Evolutionary conservation across 371 early-diverging fungal genomes (phyloP).

Genomic region (Saksenaea vasiformis): DNA sequence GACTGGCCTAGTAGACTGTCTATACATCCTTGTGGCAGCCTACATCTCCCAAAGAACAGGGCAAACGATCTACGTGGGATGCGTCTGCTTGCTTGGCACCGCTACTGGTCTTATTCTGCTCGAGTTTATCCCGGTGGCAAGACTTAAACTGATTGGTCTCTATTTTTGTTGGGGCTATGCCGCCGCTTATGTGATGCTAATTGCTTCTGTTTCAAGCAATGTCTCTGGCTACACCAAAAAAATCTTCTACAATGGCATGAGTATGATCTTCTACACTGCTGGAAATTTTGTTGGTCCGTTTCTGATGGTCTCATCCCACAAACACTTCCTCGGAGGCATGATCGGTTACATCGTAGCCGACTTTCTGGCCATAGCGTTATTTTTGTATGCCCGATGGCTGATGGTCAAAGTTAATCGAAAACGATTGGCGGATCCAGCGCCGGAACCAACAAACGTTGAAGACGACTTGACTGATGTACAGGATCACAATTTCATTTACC

Average conservation of each 20-base stretch:
- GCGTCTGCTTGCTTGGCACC: constrained; percentile 6
- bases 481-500: constrained; percentile 40
- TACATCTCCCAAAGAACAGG: neutral
- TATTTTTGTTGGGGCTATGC: constrained; percentile 27
- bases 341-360: constrained; percentile 27
- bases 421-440: constrained; percentile 14
- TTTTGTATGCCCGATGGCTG: constrained; percentile 23
- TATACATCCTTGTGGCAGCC: constrained; percentile 3
- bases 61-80: constrained; percentile 1
- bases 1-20: neutral
- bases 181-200: constrained; percentile 20
- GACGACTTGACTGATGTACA: constrained; percentile 44
- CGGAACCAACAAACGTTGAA: constrained; percentile 16
- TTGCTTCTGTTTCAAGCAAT: constrained; percentile 28
- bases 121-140: constrained; percentile 18
- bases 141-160: constrained; percentile 22
- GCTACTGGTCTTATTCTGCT: constrained; percentile 26
- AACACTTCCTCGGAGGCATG: constrained; percentile 24
- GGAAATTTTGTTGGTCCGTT: constrained; percentile 35
- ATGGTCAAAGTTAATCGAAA: constrained; percentile 23
- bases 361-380: constrained; percentile 14
- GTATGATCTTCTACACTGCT: constrained; percentile 31
- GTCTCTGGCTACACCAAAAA: constrained; percentile 36
- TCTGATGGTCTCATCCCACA: constrained; percentile 22
- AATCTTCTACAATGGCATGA: constrained; percentile 22